Evolutionary conservation across 306 rosid genomes (phyloP), one percentile per base, ranked within the genome.

Genomic region (Rosa multiflora): DNA sequence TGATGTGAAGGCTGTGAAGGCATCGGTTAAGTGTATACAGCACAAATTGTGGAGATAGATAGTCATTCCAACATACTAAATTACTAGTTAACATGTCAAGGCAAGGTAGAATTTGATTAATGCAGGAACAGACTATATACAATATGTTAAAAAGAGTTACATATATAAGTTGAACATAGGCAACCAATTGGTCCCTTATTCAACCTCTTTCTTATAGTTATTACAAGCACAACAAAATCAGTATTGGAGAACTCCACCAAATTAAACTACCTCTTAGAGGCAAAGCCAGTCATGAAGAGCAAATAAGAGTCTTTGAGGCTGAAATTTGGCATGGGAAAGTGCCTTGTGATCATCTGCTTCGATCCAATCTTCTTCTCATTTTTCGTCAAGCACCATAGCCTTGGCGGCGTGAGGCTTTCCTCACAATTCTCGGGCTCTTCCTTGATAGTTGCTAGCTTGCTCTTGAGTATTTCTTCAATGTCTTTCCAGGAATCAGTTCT

Each of bases 371-470:
- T 84, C 83, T 88, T 87, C 42, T 84, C 85, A 42, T 81, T 88
- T 78, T 88, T 91, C 0, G 69, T 59, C 85, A 83, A 62, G 68
- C 85, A 48, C 82, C 80, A 6, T 15, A 82, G 82, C 21, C 87
- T 81, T 67, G 90, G 86, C 4, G 87, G 81, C 76, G 86, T 74
- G 17, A 70, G 63, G 61, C 51, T 82, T 82, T 87, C 90, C 43
- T 89, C 91, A 63, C 82, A 82, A 9, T 55, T 55, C 44, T 91
- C 97, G n/a, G 94, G 91, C 76, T 89, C 97, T 81, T 91, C 97
- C 64, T 70, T 81, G 61, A 91, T 91, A 10, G 92, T 89, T 59
- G 92, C 82, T 81, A 91, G 92, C 88, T 89, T 91, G 80, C 88
- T 83, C 85, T 90, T 86, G 79, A 89, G 83, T 78, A 91, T 88